Base-by-base conservation (phyloP, 805 yeast genomes). In the Starmera dryadoides region DNA sequence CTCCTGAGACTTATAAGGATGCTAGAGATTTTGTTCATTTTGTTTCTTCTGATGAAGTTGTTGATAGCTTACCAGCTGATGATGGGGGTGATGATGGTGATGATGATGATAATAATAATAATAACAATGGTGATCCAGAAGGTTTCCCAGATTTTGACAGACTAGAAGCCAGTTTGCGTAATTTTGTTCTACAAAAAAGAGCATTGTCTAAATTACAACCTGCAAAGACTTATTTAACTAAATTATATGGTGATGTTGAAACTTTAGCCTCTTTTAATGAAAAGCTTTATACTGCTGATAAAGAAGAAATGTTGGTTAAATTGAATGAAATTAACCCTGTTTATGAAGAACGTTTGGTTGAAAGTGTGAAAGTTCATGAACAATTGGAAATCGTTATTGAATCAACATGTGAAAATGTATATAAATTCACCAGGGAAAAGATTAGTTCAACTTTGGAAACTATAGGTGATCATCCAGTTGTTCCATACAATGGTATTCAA, bases 11-110 rank as follows among this genome's bases (percentile, higher is more conserved):
- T 1, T 81, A 82, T 55, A 88, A 91, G 56, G 86, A 84, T 48
- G 77, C 96, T 0, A 64, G 71, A n/a, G 95, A 89, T 33, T 88
- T 93, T 63, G 94, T 93, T 7, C 98, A 94, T 59, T 93, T 93
- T 62, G 86, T 93, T 6, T 79, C 91, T 21, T 78, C 91, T 0
- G 65, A 70, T 17, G 70, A 73, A 3, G 69, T 72, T 7, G 60
- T 50, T 15, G 53, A 71, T 17, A 49, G 50, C 3, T 32, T 57
- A 1, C 69, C 70, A 1, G 68, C 56, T 23, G 66, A 56, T 4
- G 64, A 51, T 15, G 64, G 45, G 34, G 67, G 55, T 36, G 68
- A 52, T 18, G 67, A 52, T 31, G 73, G 56, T 38, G 63, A 59
- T 40, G 69, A 55, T 39, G 67, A 53, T 18, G 74, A 58, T 36